A percentile compares a stretch with the other conserved stretches of the same genome.
phyloP scores from a whole-genome alignment of 108 stramenopile genomes.

The Fragilariopsis cylindrus region DNA sequence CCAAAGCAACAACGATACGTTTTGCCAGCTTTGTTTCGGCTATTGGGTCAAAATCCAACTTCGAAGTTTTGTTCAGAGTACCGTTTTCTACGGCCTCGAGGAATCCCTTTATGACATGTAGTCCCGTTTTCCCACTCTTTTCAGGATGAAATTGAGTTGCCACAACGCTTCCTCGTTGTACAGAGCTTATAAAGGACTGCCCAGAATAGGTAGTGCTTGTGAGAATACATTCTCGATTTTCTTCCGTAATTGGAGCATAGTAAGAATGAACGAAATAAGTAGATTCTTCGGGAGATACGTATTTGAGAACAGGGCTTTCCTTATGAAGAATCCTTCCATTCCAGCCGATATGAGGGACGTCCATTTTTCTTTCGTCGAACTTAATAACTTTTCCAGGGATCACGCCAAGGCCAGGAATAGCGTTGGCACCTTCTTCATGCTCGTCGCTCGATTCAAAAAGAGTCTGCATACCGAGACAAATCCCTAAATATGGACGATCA shows the following conservation, averaged over 20 bases:
- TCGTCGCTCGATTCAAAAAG: slow-evolving; percentile 95
- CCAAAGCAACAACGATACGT: slow-evolving; percentile 94
- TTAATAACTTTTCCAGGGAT: slow-evolving; percentile 89
- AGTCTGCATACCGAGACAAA: slow-evolving; percentile 99
- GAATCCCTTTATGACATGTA: slow-evolving; percentile 86
- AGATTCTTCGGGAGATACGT: slow-evolving; percentile 49
- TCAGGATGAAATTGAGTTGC: slow-evolving; percentile 99
- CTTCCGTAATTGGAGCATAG: slow-evolving; percentile 78
- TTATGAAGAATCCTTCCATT: slow-evolving; percentile 89
- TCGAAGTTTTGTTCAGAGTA: slow-evolving; percentile 55
- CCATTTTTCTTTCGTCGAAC: slow-evolving; percentile 72
- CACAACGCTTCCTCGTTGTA: slow-evolving; percentile 90
- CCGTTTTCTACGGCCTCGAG: slow-evolving; percentile 86
- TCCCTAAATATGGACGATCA: slow-evolving; percentile 94
- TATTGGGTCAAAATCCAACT: slow-evolving; percentile 42
- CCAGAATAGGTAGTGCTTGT: slow-evolving; percentile 88
- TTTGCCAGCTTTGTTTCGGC: slow-evolving; percentile 70
- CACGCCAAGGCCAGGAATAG: slow-evolving; percentile 86
- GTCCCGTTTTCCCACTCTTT: slow-evolving; percentile 91
- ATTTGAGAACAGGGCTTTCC: slow-evolving; percentile 67
- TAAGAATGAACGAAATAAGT: slow-evolving; percentile 98
- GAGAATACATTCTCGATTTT: slow-evolving; percentile 87
- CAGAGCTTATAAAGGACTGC: slow-evolving; percentile 80
- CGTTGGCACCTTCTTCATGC: slow-evolving; percentile 46
- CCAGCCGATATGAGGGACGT: slow-evolving; percentile 98